These are phyloP conservation scores for Lathyrus sativus DNA, from an alignment of 306 rosid species.

Conservation along the genomic window DNA sequence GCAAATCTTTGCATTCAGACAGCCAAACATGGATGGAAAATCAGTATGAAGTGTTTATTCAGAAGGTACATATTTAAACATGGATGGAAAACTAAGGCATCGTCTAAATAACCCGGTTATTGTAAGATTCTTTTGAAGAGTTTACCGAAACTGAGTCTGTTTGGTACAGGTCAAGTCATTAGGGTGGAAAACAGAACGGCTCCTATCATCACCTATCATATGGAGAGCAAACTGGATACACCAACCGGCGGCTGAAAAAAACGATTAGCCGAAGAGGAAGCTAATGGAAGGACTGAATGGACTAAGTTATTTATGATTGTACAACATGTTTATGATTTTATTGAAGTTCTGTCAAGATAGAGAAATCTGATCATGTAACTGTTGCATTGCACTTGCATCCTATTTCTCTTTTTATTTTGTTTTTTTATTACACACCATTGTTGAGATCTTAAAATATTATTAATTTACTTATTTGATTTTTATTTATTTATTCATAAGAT, in stretches of 20 bases:
- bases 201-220: constrained; percentile 65
- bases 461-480: no score
- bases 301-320: constrained; percentile 14
- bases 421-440: no score
- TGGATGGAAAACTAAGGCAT: neutral
- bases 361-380: no score
- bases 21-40: constrained; percentile 82
- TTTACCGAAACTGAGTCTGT: neutral
- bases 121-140: neutral
- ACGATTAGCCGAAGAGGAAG: constrained; percentile 49
- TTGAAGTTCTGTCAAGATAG: neutral
- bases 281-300: constrained; percentile 16
- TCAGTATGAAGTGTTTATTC: constrained; percentile 61
- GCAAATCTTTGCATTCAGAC: constrained; percentile 60
- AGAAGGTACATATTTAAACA: constrained; percentile 57
- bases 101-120: neutral
- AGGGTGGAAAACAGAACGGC: constrained; percentile 93
- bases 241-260: constrained; percentile 56
- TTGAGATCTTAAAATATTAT: no score
- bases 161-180: constrained; percentile 67
- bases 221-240: constrained; percentile 90
- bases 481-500: no score
- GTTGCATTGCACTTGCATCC: no score
- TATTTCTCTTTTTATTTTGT: no score
- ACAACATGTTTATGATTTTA: constrained; percentile 18